Evolutionary conservation across 305 asterid genomes (phyloP).

Genomic region (Nicotiana rustica): DNA sequence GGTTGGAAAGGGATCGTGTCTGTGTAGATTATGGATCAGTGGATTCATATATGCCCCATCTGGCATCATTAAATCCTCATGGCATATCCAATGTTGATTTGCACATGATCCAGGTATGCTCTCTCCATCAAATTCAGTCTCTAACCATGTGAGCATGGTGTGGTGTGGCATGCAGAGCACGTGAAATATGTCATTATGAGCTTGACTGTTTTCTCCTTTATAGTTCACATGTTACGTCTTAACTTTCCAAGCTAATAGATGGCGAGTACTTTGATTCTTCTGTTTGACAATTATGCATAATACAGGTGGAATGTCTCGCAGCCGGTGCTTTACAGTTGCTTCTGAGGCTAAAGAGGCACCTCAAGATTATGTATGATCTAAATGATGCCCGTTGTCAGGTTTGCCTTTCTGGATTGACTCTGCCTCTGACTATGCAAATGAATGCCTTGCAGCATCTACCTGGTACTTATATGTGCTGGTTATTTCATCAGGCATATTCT

Average conservation of each 20-base stretch:
- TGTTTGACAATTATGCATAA: conserved; percentile 34
- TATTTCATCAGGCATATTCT: conserved; percentile 70
- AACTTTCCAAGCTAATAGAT: conserved; percentile 1
- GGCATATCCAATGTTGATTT: conserved; percentile 55
- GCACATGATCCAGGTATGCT: conserved; percentile 79
- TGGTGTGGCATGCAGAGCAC: conserved; percentile 28
- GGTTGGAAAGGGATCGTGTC: conserved; percentile 49
- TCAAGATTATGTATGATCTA: conserved; percentile 83
- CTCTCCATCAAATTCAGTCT: conserved; percentile 6
- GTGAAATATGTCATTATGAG: not conserved
- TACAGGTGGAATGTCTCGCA: conserved; percentile 83
- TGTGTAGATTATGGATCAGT: conserved; percentile 48
- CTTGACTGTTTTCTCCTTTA: conserved; percentile 5
- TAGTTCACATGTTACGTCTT: not conserved
- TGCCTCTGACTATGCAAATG: conserved; percentile 19
- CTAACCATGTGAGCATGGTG: conserved; percentile 27
- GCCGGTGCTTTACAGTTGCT: conserved; percentile 95
- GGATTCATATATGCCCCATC: conserved; percentile 49
- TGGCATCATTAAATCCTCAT: conserved; percentile 51
- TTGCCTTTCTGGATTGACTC: conserved; percentile 34
- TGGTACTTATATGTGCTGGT: conserved; percentile 32
- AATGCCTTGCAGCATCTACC: not conserved
- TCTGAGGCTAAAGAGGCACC: conserved; percentile 93
- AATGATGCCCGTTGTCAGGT: conserved; percentile 97
- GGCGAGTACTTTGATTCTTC: not conserved